Conservation (phyloP, 345 rosid species). For the Aquilaria yunnanensis region DNA sequence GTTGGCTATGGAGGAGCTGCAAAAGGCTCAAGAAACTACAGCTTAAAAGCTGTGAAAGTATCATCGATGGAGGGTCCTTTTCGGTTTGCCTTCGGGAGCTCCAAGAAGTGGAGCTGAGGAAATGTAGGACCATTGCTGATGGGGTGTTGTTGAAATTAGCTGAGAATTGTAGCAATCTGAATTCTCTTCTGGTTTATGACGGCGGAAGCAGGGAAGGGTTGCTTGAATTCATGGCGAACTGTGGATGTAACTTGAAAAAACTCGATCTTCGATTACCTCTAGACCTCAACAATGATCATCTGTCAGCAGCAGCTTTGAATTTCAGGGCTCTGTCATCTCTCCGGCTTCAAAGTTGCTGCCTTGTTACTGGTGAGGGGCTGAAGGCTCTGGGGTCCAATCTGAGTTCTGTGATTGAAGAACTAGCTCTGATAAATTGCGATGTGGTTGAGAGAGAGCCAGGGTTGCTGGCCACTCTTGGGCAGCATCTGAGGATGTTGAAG, state of each 20-base stretch:
- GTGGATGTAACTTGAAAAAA: conserved; percentile 39
- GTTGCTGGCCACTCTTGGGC: conserved; percentile 74
- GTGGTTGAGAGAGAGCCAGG: conserved; percentile 70
- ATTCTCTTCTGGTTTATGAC: conserved; percentile 65
- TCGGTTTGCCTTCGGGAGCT: conserved; percentile 33
- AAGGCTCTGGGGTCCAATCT: conserved; percentile 46
- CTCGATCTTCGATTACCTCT: conserved; percentile 78
- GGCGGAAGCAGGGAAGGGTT: conserved; percentile 75
- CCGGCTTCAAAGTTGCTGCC: conserved; percentile 69
- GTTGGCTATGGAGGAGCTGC: conserved; percentile 67
- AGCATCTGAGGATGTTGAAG: conserved; percentile 49
- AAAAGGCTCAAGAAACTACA: conserved; percentile 50
- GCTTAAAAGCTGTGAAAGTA: conserved; percentile 58
- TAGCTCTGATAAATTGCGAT: conserved; percentile 63
- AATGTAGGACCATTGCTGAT: conserved; percentile 62
- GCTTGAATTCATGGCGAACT: conserved; percentile 52
- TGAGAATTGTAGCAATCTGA: conserved; percentile 46
- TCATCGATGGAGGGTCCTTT: conserved; percentile 64
- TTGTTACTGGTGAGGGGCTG: conserved; percentile 74
- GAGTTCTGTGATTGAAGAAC: conserved; percentile 47
- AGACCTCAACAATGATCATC: conserved; percentile 71
- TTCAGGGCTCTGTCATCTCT: conserved; percentile 39
- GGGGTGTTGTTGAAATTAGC: conserved; percentile 50
- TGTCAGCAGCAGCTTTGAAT: conserved; percentile 46
- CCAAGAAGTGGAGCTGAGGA: conserved; percentile 59